Evolutionary conservation across 352 stramenopile species (phyloP).

Genomic region (Globisporangium okanoganense): DNA sequence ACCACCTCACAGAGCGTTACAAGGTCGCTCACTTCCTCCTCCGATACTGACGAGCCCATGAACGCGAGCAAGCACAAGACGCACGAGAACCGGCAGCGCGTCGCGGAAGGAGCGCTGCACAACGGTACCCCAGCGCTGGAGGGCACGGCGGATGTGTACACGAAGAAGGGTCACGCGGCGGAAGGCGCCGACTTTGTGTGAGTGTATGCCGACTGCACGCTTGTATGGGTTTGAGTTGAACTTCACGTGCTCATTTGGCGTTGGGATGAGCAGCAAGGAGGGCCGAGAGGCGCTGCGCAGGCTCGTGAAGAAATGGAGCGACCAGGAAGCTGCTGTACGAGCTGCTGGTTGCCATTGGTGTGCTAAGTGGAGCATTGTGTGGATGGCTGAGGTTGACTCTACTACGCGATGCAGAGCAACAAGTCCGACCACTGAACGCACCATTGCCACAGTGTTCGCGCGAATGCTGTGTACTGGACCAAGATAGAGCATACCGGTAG

Average conservation of each 20-base stretch:
- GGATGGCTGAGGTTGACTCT: neutral
- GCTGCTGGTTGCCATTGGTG: neutral
- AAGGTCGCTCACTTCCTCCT: neutral
- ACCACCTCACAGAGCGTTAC: neutral
- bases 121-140: neutral
- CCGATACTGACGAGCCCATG: neutral
- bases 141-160: neutral
- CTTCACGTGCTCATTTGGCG: neutral
- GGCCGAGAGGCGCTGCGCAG: neutral
- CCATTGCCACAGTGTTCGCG: no score
- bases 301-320: constrained; percentile 1
- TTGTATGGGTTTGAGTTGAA: neutral
- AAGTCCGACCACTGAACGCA: neutral
- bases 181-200: constrained; percentile 2
- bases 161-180: neutral
- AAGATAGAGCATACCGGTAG: no score
- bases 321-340: neutral
- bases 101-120: constrained; percentile 1
- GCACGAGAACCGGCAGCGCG: constrained; percentile 1
- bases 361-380: neutral
- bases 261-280: neutral
- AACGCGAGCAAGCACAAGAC: neutral
- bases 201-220: neutral
- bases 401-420: neutral
- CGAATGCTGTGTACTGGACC: no score